Evolutionary conservation across 768 basidiomycete species (phyloP).

Genomic region (Pisolithus albus): DNA sequence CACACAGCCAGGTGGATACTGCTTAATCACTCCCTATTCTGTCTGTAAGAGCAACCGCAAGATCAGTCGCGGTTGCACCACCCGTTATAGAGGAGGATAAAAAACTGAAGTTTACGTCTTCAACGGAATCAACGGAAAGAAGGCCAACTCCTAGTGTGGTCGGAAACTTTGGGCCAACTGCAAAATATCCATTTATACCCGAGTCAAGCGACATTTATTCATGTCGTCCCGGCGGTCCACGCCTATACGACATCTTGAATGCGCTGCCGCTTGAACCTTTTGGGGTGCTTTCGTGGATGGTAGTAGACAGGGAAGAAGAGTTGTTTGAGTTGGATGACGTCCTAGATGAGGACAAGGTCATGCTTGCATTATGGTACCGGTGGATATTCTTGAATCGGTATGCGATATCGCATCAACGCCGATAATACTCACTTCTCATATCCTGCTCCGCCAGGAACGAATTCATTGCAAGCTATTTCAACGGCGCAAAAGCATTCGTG

Average conservation of each 20-base stretch:
- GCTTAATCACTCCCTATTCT: no score
- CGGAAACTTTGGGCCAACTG: slow-evolving; percentile 47
- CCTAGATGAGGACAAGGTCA: slow-evolving; percentile 69
- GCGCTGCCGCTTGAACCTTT: slow-evolving; percentile 53
- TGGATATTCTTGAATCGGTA: slow-evolving; percentile 66
- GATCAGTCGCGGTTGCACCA: slow-evolving; percentile 2
- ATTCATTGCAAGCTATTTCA: slow-evolving; percentile 51
- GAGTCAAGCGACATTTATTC: slow-evolving; percentile 49
- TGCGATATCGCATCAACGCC: slow-evolving; percentile 5
- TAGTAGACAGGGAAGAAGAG: slow-evolving; percentile 70
- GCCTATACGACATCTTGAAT: slow-evolving; percentile 57
- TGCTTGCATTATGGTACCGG: slow-evolving; percentile 69
- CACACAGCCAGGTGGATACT: no score
- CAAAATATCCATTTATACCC: slow-evolving; percentile 43
- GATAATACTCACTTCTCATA: not conserved
- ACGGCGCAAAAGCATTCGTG: slow-evolving; percentile 50
- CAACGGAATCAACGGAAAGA: slow-evolving; percentile 1
- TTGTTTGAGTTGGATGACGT: slow-evolving; percentile 67
- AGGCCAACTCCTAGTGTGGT: not conserved
- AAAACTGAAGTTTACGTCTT: slow-evolving; percentile 15
- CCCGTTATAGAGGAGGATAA: slow-evolving; percentile 15
- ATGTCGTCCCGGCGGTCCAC: slow-evolving; percentile 59
- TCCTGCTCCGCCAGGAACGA: slow-evolving; percentile 30
- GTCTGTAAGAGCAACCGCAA: not conserved
- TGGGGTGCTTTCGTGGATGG: slow-evolving; percentile 62